Percentiles rank a stretch among this genome's conserved stretches.
phyloP scores from a whole-genome alignment of 495 filamentous ascomycete species.

The Pseudotulostoma volvatum region DNA sequence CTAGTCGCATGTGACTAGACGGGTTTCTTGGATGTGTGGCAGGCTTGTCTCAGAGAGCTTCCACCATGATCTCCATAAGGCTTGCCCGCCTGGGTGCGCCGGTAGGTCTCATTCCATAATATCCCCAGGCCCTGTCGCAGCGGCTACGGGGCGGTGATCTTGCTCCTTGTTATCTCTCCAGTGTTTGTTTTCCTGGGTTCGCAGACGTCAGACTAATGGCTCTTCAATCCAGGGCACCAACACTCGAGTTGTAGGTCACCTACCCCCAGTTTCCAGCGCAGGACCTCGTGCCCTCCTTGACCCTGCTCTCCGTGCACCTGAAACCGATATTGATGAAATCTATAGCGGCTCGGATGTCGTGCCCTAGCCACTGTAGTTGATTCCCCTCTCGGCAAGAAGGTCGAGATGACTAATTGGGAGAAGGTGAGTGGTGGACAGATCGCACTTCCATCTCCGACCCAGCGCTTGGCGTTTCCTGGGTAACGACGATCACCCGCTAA shows the following conservation, averaged over 20 bases:
- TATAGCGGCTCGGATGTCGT: slow-evolving; percentile 34
- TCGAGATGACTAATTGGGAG: slow-evolving; percentile 67
- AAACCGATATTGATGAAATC: slow-evolving; percentile 11
- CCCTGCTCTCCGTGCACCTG: background rate
- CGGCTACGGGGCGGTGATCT: slow-evolving; percentile 3
- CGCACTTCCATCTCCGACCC: background rate
- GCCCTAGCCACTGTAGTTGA: slow-evolving; percentile 46
- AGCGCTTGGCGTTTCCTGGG: too few species aligned
- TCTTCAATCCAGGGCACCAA: slow-evolving; percentile 24
- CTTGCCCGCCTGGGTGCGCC: slow-evolving; percentile 40
- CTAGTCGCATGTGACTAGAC: too few species aligned
- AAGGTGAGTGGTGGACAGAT: slow-evolving; percentile 40
- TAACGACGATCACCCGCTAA: slow-evolving; percentile 3
- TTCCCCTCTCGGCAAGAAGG: slow-evolving; percentile 54
- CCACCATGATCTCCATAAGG: slow-evolving; percentile 39
- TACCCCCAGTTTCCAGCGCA: slow-evolving; percentile 2
- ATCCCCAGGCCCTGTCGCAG: too few species aligned
- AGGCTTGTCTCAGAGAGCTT: slow-evolving; percentile 23
- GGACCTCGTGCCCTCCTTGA: too few species aligned
- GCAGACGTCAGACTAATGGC: slow-evolving; percentile 13
- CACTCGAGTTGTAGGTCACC: slow-evolving; percentile 37
- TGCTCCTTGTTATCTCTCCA: slow-evolving; percentile 2
- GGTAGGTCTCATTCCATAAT: slow-evolving; percentile 29
- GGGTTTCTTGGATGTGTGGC: slow-evolving; percentile 24
- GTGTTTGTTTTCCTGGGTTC: background rate